Conservation (phyloP, 371 early-diverging fungal species). For the Mucor indicus region DNA sequence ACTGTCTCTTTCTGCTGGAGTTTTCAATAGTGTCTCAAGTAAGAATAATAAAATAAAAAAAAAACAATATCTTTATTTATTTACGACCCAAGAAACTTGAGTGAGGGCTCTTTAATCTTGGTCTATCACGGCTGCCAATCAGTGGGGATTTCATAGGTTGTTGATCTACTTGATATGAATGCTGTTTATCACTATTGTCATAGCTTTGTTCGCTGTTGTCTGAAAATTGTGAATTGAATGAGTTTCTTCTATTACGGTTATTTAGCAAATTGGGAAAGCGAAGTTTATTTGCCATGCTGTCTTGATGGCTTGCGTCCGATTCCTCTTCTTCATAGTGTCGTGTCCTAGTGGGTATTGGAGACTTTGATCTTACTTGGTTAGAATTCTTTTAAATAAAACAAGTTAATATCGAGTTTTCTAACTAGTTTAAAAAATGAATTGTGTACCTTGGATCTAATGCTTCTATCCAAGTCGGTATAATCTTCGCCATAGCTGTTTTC, state of each 20-base stretch:
- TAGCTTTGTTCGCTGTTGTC: constrained; percentile 2
- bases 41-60: too few relatives aligned
- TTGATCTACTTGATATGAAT: constrained; percentile 5
- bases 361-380: constrained; percentile 3
- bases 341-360: constrained; percentile 4
- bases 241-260: constrained; percentile 3
- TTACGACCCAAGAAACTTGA: constrained; percentile 17
- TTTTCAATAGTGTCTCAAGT: too few relatives aligned
- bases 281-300: constrained; percentile 1
- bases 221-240: constrained; percentile 7
- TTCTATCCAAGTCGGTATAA: not conserved
- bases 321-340: too few relatives aligned
- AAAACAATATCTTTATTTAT: too few relatives aligned
- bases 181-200: not conserved
- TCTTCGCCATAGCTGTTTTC: not conserved
- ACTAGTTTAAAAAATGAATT: not conserved
- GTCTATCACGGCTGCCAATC: constrained; percentile 17
- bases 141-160: constrained; percentile 11
- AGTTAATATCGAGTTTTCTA: not conserved
- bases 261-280: constrained; percentile 4
- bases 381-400: too few relatives aligned
- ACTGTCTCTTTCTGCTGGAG: too few relatives aligned
- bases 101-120: constrained; percentile 13
- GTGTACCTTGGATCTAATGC: not conserved
- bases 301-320: too few relatives aligned